Conservation (phyloP, 2,329 filamentous ascomycete species). For the Cladophialophora carrionii region DNA sequence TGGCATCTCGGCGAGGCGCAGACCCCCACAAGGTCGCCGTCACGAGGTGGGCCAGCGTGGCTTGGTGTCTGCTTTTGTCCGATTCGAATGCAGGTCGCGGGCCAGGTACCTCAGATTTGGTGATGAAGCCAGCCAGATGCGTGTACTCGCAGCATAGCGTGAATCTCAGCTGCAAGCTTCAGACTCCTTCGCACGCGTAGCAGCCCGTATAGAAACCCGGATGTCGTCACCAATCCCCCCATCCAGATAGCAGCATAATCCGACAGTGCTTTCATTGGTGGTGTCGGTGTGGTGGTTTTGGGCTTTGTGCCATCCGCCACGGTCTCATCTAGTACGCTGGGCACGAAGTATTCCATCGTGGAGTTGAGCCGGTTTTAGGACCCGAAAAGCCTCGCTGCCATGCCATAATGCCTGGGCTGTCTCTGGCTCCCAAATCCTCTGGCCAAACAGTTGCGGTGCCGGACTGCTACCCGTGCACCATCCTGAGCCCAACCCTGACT, state of each 20-base stretch:
- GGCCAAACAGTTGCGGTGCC: conserved; percentile 10
- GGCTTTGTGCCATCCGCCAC: conserved; percentile 13
- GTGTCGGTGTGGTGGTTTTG: background rate
- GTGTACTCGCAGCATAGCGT: background rate
- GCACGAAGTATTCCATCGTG: background rate
- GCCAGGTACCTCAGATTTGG: conserved; percentile 10
- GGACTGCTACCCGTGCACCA: conserved; percentile 3
- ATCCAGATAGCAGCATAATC: background rate
- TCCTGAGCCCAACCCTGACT: background rate
- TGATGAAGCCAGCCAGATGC: background rate
- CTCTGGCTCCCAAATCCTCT: background rate
- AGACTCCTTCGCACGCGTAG: background rate
- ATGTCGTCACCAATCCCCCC: background rate
- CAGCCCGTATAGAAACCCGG: background rate
- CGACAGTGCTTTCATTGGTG: background rate
- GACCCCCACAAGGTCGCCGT: background rate
- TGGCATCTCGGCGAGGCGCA: conserved; percentile 9
- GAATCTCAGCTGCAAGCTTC: background rate
- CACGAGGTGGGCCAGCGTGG: conserved; percentile 1
- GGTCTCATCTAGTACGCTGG: background rate
- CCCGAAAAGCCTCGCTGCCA: conserved; percentile 10
- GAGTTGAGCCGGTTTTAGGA: conserved; percentile 16
- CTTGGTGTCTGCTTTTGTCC: conserved; percentile 1
- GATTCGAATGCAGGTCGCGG: background rate
- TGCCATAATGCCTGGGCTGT: conserved; percentile 4